phyloP scores from a whole-genome alignment of 768 basidiomycete genomes.

The Terana coerulea region DNA sequence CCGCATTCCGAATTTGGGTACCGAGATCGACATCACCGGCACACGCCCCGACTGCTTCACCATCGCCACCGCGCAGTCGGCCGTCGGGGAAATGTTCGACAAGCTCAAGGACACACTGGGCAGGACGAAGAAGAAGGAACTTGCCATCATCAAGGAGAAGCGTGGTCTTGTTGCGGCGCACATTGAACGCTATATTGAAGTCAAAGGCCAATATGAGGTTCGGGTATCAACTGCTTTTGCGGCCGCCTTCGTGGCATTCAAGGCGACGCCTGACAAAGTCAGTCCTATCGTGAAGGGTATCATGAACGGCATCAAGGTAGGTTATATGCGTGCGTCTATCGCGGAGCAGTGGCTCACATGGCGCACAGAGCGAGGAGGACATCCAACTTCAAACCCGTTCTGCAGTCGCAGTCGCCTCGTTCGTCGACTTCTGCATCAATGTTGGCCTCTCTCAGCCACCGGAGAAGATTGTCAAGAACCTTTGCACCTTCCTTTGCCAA shows the following conservation, averaged over 20 bases:
- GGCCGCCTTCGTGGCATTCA: constrained; percentile 85
- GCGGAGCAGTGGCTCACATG: too few species aligned
- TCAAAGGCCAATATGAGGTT: constrained; percentile 82
- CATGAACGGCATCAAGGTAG: constrained; percentile 96
- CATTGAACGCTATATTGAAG: constrained; percentile 76
- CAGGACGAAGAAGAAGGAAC: constrained; percentile 73
- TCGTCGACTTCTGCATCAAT: constrained; percentile 80
- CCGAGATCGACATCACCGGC: constrained; percentile 72
- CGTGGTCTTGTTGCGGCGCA: constrained; percentile 60
- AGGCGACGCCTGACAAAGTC: constrained; percentile 85
- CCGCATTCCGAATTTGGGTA: constrained; percentile 75
- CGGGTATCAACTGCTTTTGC: constrained; percentile 89
- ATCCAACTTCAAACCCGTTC: constrained; percentile 84
- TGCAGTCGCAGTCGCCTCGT: constrained; percentile 79
- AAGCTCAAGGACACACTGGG: constrained; percentile 73
- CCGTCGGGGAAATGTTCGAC: constrained; percentile 67
- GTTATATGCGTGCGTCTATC: constrained; percentile 17
- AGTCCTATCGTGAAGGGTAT: constrained; percentile 95
- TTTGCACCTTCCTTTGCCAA: constrained; percentile 94
- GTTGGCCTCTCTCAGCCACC: constrained; percentile 78
- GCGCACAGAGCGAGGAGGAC: constrained; percentile 80
- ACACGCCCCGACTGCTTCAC: constrained; percentile 67
- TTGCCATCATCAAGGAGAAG: constrained; percentile 73
- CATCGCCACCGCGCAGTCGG: constrained; percentile 68
- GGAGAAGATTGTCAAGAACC: constrained; percentile 95